These are phyloP conservation scores for Didymella segeticola DNA, from an alignment of 2,329 filamentous ascomycete genomes.

Conservation along the genomic window DNA sequence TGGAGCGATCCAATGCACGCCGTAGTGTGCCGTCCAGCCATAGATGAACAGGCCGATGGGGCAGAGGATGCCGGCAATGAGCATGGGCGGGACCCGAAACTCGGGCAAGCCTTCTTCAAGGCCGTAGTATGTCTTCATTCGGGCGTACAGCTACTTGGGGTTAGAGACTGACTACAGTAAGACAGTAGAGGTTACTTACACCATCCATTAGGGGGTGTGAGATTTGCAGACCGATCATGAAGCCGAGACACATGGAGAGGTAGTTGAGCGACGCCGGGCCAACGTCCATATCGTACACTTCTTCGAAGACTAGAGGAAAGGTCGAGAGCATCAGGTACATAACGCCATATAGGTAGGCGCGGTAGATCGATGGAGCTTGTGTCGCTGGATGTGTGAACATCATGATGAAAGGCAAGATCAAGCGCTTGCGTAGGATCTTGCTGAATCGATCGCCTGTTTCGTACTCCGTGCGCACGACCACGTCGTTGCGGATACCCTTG, in stretches of 20 bases:
- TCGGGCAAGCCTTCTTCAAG: conserved; percentile 48
- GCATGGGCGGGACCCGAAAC: conserved; percentile 60
- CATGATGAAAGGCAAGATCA: conserved; percentile 55
- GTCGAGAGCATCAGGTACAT: conserved; percentile 70
- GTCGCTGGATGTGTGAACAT: conserved; percentile 66
- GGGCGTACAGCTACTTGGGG: conserved; percentile 29
- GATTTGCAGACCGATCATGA: conserved; percentile 55
- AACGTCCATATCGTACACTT: conserved; percentile 61
- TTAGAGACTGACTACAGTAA: background rate
- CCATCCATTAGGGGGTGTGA: conserved; percentile 57
- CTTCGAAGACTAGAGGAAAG: conserved; percentile 64
- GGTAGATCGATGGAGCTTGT: conserved; percentile 62
- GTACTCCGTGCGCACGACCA: conserved; percentile 47
- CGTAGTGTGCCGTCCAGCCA: conserved; percentile 62
- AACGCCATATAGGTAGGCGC: conserved; percentile 65
- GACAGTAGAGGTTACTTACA: conserved; percentile 17
- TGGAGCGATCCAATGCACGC: conserved; percentile 63
- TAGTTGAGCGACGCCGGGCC: conserved; percentile 69
- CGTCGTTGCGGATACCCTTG: conserved; percentile 30
- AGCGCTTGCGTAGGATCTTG: conserved; percentile 35
- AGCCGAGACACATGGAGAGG: conserved; percentile 66
- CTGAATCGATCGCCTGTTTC: conserved; percentile 41
- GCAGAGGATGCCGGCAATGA: conserved; percentile 61
- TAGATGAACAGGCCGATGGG: conserved; percentile 57
- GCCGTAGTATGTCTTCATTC: conserved; percentile 30